These are phyloP conservation scores for Talaromyces liani DNA, from an alignment of 495 filamentous ascomycete genomes.

Conservation along the genomic window DNA sequence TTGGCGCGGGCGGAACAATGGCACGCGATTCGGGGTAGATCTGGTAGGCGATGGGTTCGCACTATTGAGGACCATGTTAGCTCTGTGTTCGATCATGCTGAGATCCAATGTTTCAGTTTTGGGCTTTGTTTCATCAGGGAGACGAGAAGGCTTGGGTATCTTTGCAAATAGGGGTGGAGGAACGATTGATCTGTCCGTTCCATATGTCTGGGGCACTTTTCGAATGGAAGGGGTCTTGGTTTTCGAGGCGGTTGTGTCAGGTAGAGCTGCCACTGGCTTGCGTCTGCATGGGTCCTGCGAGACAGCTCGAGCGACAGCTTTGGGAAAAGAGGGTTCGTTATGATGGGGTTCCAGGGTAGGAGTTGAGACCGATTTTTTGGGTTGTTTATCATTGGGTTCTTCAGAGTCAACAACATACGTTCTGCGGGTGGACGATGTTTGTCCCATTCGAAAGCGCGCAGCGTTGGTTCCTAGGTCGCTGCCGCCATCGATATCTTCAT, in stretches of 20 bases:
- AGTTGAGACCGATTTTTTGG: constrained; percentile 5
- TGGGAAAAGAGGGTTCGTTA: neutral
- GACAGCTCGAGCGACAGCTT: neutral
- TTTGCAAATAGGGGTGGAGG: constrained; percentile 1
- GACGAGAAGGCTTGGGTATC: neutral
- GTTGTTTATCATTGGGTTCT: constrained; percentile 11
- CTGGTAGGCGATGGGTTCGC: constrained; percentile 19
- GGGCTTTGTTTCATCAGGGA: neutral
- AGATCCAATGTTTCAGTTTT: constrained; percentile 11
- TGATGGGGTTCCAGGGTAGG: constrained; percentile 16
- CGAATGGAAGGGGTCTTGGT: neutral
- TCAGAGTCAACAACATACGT: constrained; percentile 9
- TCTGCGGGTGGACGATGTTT: constrained; percentile 14
- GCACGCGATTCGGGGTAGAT: constrained; percentile 25
- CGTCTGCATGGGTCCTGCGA: constrained; percentile 1
- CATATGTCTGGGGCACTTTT: neutral
- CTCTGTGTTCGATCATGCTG: constrained; percentile 15
- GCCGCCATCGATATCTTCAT: constrained; percentile 17
- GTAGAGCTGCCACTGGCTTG: neutral
- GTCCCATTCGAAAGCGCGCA: constrained; percentile 14
- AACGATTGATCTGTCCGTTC: neutral
- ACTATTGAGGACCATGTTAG: constrained; percentile 17
- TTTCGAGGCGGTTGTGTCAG: neutral
- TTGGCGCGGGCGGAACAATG: constrained; percentile 10
- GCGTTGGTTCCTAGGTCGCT: constrained; percentile 13